A percentile compares a stretch with the other conserved stretches of the same genome.
These are phyloP conservation scores for Zoysia pacifica DNA, from an alignment of 176 grass and related monocot genomes.

Conservation along the genomic window DNA sequence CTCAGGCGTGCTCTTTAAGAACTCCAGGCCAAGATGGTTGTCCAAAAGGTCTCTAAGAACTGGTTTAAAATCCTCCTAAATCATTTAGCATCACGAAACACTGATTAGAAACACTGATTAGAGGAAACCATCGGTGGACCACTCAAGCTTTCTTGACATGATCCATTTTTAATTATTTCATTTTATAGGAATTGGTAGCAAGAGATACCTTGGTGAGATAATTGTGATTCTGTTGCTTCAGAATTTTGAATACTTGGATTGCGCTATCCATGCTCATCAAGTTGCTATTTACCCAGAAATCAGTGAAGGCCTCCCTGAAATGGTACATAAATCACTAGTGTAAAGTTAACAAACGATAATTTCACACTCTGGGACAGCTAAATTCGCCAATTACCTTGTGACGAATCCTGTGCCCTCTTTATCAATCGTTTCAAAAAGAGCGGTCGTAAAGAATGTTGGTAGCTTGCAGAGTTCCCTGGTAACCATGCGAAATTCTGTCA, in stretches of 20 bases:
- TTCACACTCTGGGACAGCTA: slow-evolving; percentile 3
- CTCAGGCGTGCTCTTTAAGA: slow-evolving; percentile 91
- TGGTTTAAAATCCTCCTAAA: slow-evolving; percentile 91
- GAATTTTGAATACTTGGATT: slow-evolving; percentile 79
- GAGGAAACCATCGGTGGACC: slow-evolving; percentile 23
- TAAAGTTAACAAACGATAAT: slow-evolving; percentile 1
- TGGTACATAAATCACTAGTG: slow-evolving; percentile 11
- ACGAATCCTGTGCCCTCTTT: slow-evolving; percentile 58
- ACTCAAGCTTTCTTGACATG: neutral
- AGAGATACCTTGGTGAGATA: slow-evolving; percentile 73
- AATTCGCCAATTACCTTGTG: slow-evolving; percentile 57
- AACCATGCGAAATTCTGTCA: slow-evolving; percentile 79
- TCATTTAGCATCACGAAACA: slow-evolving; percentile 38
- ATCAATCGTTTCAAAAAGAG: slow-evolving; percentile 83
- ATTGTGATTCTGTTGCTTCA: slow-evolving; percentile 69
- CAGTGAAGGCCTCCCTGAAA: slow-evolving; percentile 80
- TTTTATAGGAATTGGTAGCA: slow-evolving; percentile 13
- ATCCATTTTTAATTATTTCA: slow-evolving; percentile 29
- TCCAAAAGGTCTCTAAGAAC: slow-evolving; percentile 90
- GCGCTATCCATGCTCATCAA: slow-evolving; percentile 78
- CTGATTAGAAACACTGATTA: slow-evolving; percentile 34
- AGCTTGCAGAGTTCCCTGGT: slow-evolving; percentile 99
- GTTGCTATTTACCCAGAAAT: slow-evolving; percentile 92
- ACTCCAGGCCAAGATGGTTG: slow-evolving; percentile 88
- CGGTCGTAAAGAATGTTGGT: slow-evolving; percentile 76